Conservation (phyloP, 1,139 yeast genomes). For the Saccharomyces pastorianus region DNA sequence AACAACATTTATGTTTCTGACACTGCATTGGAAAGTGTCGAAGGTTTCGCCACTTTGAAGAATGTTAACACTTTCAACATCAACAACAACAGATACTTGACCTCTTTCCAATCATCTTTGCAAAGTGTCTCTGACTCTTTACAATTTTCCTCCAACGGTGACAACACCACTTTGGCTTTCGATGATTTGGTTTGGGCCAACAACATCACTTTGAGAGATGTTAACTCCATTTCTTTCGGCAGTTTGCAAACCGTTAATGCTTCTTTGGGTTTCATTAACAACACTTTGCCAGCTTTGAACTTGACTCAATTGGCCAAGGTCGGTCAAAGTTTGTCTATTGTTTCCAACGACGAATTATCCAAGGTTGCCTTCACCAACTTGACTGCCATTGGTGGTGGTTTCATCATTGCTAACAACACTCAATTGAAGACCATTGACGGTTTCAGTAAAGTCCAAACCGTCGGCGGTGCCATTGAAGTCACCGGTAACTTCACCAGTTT, state of each 20-base stretch:
- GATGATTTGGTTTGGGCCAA: conserved; percentile 73
- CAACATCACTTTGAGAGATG: conserved; percentile 76
- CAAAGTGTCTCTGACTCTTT: conserved; percentile 65
- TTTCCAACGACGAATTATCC: conserved; percentile 64
- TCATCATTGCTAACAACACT: conserved; percentile 78
- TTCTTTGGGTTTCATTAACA: conserved; percentile 69
- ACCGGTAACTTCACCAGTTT: conserved; percentile 78
- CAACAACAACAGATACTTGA: conserved; percentile 77
- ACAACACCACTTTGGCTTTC: conserved; percentile 58
- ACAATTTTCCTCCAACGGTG: conserved; percentile 80
- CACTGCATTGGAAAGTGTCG: conserved; percentile 71
- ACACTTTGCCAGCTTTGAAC: conserved; percentile 50
- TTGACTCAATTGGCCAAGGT: conserved; percentile 50
- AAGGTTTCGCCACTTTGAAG: conserved; percentile 68
- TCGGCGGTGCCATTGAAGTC: conserved; percentile 83
- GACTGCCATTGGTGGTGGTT: conserved; percentile 76
- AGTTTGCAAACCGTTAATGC: conserved; percentile 67
- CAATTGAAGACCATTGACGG: conserved; percentile 57
- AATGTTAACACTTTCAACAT: conserved; percentile 69
- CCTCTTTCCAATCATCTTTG: conserved; percentile 63
- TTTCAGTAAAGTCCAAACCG: conserved; percentile 61
- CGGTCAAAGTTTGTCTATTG: conserved; percentile 76
- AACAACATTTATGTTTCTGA: conserved; percentile 70
- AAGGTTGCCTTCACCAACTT: conserved; percentile 63
- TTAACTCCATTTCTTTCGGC: conserved; percentile 61